Evolutionary conservation across 176 grass and related monocot species (phyloP).

Genomic region (Aegilops bicornis): DNA sequence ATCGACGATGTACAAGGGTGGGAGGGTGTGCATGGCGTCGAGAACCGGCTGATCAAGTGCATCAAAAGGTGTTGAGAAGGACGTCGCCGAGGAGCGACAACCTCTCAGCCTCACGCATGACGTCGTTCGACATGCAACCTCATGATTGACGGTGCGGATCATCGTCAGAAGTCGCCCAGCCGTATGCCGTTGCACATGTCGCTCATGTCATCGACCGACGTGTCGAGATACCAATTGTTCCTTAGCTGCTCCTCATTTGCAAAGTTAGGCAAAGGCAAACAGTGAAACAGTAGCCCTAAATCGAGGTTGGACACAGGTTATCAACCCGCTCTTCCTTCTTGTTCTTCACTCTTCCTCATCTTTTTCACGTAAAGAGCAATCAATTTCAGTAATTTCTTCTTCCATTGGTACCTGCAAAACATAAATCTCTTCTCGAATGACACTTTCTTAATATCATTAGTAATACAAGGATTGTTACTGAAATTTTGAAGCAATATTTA

Average conservation of each 20-base stretch:
- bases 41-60: conserved; percentile 25
- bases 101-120: neutral
- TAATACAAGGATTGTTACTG: too few relatives aligned
- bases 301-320: too few relatives aligned
- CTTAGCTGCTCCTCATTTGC: conserved; percentile 28
- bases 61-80: conserved; percentile 4
- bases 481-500: too few relatives aligned
- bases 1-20: conserved; percentile 34
- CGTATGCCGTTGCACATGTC: conserved; percentile 35
- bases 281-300: too few relatives aligned
- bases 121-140: neutral
- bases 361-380: too few relatives aligned
- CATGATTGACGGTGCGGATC: conserved; percentile 39
- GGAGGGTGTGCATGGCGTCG: conserved; percentile 21
- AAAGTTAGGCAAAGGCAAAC: too few relatives aligned
- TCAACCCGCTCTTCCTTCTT: too few relatives aligned
- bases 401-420: too few relatives aligned
- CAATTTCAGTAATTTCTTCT: too few relatives aligned
- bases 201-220: conserved; percentile 26
- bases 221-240: conserved; percentile 39
- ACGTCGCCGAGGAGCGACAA: neutral
- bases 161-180: conserved; percentile 53
- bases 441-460: too few relatives aligned
- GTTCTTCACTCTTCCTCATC: too few relatives aligned
- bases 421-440: too few relatives aligned